Base-by-base conservation (phyloP, 176 grass and related monocot genomes). In the Bonia amplexicaulis region DNA sequence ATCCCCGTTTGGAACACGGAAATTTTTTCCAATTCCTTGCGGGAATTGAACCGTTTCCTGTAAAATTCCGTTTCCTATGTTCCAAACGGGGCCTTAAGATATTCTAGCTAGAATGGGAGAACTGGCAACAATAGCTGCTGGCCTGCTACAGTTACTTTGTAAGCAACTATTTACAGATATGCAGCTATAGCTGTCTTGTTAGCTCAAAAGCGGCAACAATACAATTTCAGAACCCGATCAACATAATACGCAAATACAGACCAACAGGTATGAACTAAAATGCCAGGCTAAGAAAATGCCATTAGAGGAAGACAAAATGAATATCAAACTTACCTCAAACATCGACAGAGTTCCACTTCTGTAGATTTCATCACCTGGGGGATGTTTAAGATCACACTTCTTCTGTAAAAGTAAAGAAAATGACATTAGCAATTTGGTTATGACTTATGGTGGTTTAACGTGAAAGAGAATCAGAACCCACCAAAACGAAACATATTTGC, bases 311-410 rank as follows among this genome's bases (percentile, higher is more conserved):
- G 39, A 12, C 48, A 73, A 26, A 65, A 49, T 44, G 70, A 16
- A 86, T 26, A 76, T 42, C 23, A 72, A 87, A 79, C 66, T 87
- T 84, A 87, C 96, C 91, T 99, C 96, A 47, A 99, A 99, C 97
- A 99, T 99, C 1, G 97, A 99, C 16, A 99, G 62, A 12, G 97
- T 94, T 74, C 97, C 93, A 88, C 92, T 92, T 92, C 97, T 93
- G 77, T 99, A 99, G 57, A 99, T 99, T 88, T 99, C 97, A 87
- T 99, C 93, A 81, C 97, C 97, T 41, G 97, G 97, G 12, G 97
- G 97, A 70, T 99, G 97, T 74, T 99, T 99, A 67, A 99, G 91
- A 75, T 99, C 97, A 61, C 97, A 99, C 85, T 99, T 99, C 48
- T 87, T 94, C 97, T 99, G 74, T 59, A 88, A 66, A 75, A 85